Evolutionary conservation across 805 yeast species (phyloP).

Genomic region (Jamesozyma gamospora): DNA sequence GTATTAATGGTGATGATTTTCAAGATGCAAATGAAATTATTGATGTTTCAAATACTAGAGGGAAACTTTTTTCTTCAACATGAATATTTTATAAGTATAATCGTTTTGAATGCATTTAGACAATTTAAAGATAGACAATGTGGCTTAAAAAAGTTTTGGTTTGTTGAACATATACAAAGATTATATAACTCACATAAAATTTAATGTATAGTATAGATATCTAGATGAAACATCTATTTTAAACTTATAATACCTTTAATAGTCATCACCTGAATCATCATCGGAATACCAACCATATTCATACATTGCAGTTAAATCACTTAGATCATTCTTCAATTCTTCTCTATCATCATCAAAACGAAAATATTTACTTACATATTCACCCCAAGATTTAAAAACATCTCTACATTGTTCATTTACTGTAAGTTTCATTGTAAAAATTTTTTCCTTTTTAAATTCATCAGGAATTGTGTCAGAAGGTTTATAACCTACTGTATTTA

Average conservation of each 20-base stretch:
- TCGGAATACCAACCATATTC: slow-evolving; percentile 43
- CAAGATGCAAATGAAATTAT: slow-evolving; percentile 25
- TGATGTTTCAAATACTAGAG: slow-evolving; percentile 18
- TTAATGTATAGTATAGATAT: too few relatives aligned
- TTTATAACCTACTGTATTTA: slow-evolving; percentile 14
- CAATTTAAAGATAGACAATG: too few relatives aligned
- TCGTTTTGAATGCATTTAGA: too few relatives aligned
- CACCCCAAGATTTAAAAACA: slow-evolving; percentile 24
- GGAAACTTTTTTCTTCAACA: slow-evolving; percentile 17
- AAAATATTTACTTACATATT: slow-evolving; percentile 24
- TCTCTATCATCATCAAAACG: slow-evolving; percentile 40
- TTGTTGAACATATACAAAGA: too few relatives aligned
- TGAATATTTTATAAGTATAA: too few relatives aligned
- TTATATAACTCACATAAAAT: too few relatives aligned
- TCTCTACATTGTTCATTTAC: slow-evolving; percentile 24
- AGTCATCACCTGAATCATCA: slow-evolving; percentile 35
- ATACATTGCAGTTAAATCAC: slow-evolving; percentile 36
- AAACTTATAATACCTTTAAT: too few relatives aligned
- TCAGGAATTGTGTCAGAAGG: slow-evolving; percentile 25
- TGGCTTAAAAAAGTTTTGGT: too few relatives aligned
- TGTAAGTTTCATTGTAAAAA: slow-evolving; percentile 9
- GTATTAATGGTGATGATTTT: slow-evolving; percentile 15
- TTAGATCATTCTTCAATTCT: slow-evolving; percentile 42
- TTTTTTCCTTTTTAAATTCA: slow-evolving; percentile 7
- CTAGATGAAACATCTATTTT: too few relatives aligned